Evolutionary conservation across 192 early-diverging fungal genomes (phyloP), one percentile per base, ranked within the genome.

Genomic region (Linnemannia schmuckeri): DNA sequence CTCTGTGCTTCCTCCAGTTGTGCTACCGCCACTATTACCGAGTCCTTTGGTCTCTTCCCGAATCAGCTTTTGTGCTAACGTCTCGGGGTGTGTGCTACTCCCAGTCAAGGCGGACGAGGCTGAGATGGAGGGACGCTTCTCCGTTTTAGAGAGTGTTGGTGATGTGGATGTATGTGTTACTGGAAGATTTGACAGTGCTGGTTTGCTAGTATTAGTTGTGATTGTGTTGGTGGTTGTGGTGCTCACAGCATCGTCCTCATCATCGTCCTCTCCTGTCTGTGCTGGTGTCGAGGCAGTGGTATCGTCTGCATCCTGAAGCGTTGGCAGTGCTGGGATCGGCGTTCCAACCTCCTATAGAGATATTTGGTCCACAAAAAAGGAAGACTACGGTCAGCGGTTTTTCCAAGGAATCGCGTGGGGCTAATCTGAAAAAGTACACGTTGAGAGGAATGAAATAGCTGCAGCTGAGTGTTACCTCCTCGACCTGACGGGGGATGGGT

Each of bases 261-360:
- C 85, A 6, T 87, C 85, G 15, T 87, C 79, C 20, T 87, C 85
- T 70, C 85, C 85, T 54, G 76, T 71, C 30, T 81, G 79, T 61
- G 33, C 69, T 12, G 85, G 85, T 44, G 85, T 87, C 22, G 80
- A 87, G 0, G 72, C 85, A 38, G 49, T 66, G 15, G 85, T 81
- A 52, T 87, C 85, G 24, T 87, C 85, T 5, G 76, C 85, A 41
- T 87, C 85, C 79, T 87, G 85, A 37, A 87, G 76, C 9, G 79
- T 87, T 74, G 85, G 85, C 40, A 87, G 27, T 22, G 85, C 27
- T 13, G 85, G 85, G 3, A 68, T 40, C 27, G 85, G 85, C 17
- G 85, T 87, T 42, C 85, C 85, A 3, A 81, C 85, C 72, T 87
- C 85, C 85, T 87, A 75, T 27, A 1, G 15, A 35, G 12, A 15